Base-by-base conservation (phyloP, 768 basidiomycete species). In the Mycena rebaudengoi region DNA sequence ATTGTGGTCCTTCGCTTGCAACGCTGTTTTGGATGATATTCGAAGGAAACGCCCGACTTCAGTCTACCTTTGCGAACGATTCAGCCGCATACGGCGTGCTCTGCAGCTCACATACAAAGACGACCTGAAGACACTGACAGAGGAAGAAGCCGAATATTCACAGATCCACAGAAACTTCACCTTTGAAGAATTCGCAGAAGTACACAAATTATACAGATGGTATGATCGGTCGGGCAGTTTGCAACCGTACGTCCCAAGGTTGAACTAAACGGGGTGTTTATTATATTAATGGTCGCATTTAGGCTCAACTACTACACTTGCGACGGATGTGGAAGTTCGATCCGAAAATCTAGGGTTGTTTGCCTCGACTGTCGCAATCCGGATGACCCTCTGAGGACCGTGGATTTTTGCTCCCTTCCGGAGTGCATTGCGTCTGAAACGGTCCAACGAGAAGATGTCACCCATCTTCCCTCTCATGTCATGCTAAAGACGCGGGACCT, bases 331-430 rank as follows among this genome's bases (percentile, higher is more conserved):
- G 26, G 18, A 0, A 21, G 10, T 14, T 10, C 1, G 2, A 28
- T 64, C 18, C 5, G 5, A 1, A 41, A 51, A 21, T 59, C 63
- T 4, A 43, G 63, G 13, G 44, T 64, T 0, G 44, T 64, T 20
- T 64, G 63, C 25, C 20, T 64, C 20, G 63, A 64, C 1, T 64
- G 63, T 51, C 10, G 44, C 16, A 64, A 51, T 37, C 30, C 43
- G 10, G 63, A 64, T 7, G 4, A 10, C 2, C 28, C 55, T 3
- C 40, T 30, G 10, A 41, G 50, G 2, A 64, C 56, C 7, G 30
- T 64, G 41, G 63, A 64, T 44, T 46, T 59, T 29, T 64, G 63
- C 32, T 37, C 26, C 55, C 59, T 48, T n/a, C 50, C 30, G 33
- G 57, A 53, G 7, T 64, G 63, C 51, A 40, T 64, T 28, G 55